Evolutionary conservation across 1,284 basidiomycete genomes (phyloP).

Genomic region (Rhodotorula sp.): DNA sequence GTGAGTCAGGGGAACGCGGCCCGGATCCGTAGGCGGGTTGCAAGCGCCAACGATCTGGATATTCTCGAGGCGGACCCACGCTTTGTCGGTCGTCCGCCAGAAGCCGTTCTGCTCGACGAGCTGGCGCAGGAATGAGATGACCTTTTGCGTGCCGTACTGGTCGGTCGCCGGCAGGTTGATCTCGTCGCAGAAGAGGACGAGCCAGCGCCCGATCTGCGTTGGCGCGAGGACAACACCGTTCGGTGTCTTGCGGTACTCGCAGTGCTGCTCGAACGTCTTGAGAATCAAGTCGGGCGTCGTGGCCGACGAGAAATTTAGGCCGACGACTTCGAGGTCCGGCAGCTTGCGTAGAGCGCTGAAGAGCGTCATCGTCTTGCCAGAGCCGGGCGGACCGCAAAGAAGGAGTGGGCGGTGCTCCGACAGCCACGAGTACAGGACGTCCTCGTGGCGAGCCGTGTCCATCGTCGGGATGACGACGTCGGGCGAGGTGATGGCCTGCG

Average conservation of each 20-base stretch:
- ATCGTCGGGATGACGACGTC: constrained; percentile 98
- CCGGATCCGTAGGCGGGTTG: constrained; percentile 99
- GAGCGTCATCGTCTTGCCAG: constrained; percentile 99
- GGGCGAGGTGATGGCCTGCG: constrained; percentile 89
- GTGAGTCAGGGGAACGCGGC: constrained; percentile 95
- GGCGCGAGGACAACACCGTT: constrained; percentile 94
- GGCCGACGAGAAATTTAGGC: constrained; percentile 98
- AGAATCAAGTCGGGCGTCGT: constrained; percentile 96
- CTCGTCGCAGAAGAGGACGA: constrained; percentile 99
- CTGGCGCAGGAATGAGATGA: constrained; percentile 97
- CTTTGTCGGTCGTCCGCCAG: constrained; percentile 91
- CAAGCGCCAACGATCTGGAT: constrained; percentile 99
- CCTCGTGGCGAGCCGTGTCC: constrained; percentile 98
- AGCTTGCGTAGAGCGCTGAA: constrained; percentile 97
- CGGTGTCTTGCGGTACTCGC: constrained; percentile 97
- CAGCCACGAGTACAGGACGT: constrained; percentile 97
- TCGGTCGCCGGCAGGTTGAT: constrained; percentile 97
- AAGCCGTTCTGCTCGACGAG: constrained; percentile 93
- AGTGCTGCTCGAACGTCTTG: constrained; percentile 99
- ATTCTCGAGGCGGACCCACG: constrained; percentile 95
- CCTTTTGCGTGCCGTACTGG: constrained; percentile 97
- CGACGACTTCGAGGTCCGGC: constrained; percentile 97
- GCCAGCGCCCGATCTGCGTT: constrained; percentile 92
- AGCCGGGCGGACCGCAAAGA: constrained; percentile 97
- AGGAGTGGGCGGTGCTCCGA: constrained; percentile 98